phyloP scores from a whole-genome alignment of 108 stramenopile species.

The Fragilariopsis cylindrus region DNA sequence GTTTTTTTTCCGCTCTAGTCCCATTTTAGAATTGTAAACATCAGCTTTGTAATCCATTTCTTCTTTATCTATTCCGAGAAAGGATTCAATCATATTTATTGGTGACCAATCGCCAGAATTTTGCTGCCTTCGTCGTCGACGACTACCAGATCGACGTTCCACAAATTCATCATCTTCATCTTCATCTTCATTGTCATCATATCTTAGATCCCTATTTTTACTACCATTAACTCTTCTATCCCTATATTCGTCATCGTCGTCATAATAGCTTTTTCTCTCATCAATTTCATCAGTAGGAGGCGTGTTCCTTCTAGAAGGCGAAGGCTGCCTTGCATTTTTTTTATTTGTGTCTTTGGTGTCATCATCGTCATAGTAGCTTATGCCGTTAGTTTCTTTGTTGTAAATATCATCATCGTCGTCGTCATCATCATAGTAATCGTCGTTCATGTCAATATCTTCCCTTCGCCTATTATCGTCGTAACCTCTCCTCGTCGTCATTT shows the following conservation, averaged over 20 bases:
- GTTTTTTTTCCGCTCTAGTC: conserved; percentile 12
- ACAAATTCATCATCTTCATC: conserved; percentile 22
- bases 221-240: neutral
- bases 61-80: conserved; percentile 43
- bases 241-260: conserved; percentile 20
- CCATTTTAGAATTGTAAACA: conserved; percentile 49
- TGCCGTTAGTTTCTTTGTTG: conserved; percentile 9
- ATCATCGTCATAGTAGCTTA: conserved; percentile 2
- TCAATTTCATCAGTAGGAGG: conserved; percentile 2
- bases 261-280: neutral
- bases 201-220: neutral
- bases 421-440: conserved; percentile 21
- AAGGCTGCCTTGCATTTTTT: neutral
- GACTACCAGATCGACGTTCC: conserved; percentile 23
- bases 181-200: conserved; percentile 8
- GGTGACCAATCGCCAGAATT: conserved; percentile 22
- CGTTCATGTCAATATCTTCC: conserved; percentile 12
- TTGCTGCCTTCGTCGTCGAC: conserved; percentile 28
- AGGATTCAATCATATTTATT: conserved; percentile 31
- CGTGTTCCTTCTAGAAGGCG: neutral
- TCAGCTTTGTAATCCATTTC: conserved; percentile 38
- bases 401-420: conserved; percentile 2
- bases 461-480: conserved; percentile 1
- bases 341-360: neutral
- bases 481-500: neutral